A percentile compares a stretch with the other conserved stretches of the same genome.
These are phyloP conservation scores for Penicillium sp. DNA, from an alignment of 2,329 filamentous ascomycete species.

Conservation along the genomic window DNA sequence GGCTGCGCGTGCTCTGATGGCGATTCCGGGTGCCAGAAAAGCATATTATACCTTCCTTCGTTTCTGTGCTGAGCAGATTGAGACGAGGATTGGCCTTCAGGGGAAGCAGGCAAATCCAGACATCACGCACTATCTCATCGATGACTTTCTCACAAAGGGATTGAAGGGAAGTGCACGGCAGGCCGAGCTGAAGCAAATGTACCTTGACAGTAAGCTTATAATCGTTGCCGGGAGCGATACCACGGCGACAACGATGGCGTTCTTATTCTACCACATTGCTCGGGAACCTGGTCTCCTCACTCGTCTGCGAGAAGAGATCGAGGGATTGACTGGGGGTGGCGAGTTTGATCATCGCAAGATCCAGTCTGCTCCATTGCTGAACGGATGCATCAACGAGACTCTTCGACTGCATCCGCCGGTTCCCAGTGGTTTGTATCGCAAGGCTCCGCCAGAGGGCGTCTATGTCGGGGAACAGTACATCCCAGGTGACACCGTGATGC, in stretches of 20 bases:
- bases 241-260: conserved; percentile 1
- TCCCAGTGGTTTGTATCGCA: neutral
- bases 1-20: neutral
- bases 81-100: neutral
- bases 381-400: conserved; percentile 6
- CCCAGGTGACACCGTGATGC: neutral
- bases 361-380: neutral
- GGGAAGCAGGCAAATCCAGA: neutral
- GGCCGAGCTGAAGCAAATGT: neutral
- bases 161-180: neutral
- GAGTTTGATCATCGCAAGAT: neutral
- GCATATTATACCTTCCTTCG: neutral
- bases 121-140: conserved; percentile 4
- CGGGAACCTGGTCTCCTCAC: neutral
- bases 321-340: neutral
- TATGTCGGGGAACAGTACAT: neutral
- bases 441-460: conserved; percentile 11
- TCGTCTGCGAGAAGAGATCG: conserved; percentile 1
- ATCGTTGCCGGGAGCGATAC: conserved; percentile 11
- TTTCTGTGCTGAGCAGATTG: neutral
- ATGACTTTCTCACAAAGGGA: neutral
- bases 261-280: conserved; percentile 2
- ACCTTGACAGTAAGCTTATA: conserved; percentile 3
- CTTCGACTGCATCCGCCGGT: conserved; percentile 5
- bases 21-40: neutral